Conservation (phyloP, 306 rosid species). For the Vigna unguiculata region DNA sequence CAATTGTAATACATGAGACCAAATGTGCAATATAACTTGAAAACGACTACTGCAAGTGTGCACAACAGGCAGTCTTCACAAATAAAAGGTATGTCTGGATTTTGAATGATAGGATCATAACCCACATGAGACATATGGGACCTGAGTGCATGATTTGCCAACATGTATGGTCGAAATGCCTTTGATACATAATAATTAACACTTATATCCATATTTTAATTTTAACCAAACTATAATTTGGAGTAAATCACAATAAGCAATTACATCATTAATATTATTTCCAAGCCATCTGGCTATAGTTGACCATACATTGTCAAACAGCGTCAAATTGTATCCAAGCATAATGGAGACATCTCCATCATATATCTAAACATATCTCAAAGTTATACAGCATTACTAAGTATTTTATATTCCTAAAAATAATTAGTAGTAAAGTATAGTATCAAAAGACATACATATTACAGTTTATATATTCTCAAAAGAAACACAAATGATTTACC, state of each 20-base stretch:
- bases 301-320: neutral
- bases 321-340: conserved; percentile 8
- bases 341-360: conserved; percentile 5
- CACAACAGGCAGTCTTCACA: neutral
- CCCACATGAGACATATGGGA: neutral
- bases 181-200: too few species aligned
- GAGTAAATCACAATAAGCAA: too few species aligned
- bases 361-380: conserved; percentile 23
- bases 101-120: conserved; percentile 26
- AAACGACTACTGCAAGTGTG: conserved; percentile 1
- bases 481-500: neutral
- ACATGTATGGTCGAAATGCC: too few species aligned
- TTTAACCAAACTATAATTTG: too few species aligned
- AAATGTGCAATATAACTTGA: neutral
- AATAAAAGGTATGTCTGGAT: conserved; percentile 2
- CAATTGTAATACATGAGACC: too few species aligned
- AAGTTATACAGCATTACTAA: neutral
- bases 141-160: too few species aligned
- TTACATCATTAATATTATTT: too few species aligned
- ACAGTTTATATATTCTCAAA: conserved; percentile 15
- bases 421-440: conserved; percentile 1
- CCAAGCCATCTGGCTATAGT: neutral
- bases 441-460: conserved; percentile 13
- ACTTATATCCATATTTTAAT: too few species aligned
- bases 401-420: neutral